A percentile compares a stretch with the other conserved stretches of the same genome.
phyloP scores from a whole-genome alignment of 768 basidiomycete species.

The Kwoniella heveanensis region DNA sequence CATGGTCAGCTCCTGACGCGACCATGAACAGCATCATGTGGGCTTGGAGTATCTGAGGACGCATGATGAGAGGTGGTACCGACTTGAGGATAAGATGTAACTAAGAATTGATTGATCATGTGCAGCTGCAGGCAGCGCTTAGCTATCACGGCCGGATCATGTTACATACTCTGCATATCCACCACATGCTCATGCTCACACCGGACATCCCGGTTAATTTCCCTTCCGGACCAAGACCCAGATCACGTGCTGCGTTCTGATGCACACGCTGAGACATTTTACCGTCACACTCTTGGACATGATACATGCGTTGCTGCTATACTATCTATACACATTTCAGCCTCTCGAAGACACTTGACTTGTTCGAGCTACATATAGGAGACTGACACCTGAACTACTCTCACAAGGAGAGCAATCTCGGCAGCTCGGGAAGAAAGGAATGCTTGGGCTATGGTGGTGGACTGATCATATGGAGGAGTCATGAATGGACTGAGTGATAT shows the following conservation, averaged over 20 bases:
- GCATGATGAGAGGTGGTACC: too few relatives aligned
- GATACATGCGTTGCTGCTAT: slow-evolving; percentile 1
- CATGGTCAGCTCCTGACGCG: too few relatives aligned
- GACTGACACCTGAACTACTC: not conserved
- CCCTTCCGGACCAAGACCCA: not conserved
- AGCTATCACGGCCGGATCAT: slow-evolving; percentile 15
- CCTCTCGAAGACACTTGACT: not conserved
- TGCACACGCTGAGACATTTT: not conserved
- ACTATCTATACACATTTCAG: slow-evolving; percentile 5
- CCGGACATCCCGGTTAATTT: not conserved
- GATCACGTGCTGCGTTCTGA: not conserved
- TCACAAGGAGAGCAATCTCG: not conserved
- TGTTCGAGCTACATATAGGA: not conserved
- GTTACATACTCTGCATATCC: not conserved
- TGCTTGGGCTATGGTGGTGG: not conserved
- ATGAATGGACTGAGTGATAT: not conserved
- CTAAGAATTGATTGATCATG: too few relatives aligned
- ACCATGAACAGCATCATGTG: too few relatives aligned
- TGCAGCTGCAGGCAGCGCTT: not conserved
- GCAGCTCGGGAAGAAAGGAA: not conserved
- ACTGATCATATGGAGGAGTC: too few relatives aligned
- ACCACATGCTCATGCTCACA: not conserved
- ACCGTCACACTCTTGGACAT: not conserved
- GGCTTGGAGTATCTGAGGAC: too few relatives aligned
- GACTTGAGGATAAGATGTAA: too few relatives aligned